Evolutionary conservation across 2,329 filamentous ascomycete genomes (phyloP).

Genomic region (Amesomyces nigricolor): DNA sequence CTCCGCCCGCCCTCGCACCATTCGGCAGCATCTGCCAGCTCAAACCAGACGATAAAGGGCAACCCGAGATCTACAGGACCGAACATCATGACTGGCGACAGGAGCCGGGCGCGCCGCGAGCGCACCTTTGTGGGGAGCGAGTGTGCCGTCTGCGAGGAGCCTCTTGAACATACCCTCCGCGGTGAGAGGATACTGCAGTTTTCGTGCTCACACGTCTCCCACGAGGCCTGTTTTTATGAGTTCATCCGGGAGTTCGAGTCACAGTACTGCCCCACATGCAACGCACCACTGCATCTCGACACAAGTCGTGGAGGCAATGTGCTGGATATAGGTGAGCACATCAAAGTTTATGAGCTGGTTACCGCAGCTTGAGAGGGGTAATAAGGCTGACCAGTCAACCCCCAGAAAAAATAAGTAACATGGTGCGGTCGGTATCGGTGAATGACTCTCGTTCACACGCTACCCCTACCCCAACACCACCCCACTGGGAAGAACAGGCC

Average conservation of each 20-base stretch:
- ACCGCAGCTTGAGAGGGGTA: not conserved
- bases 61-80: conserved; percentile 43
- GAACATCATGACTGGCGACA: conserved; percentile 66
- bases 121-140: conserved; percentile 92
- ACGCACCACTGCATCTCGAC: conserved; percentile 85
- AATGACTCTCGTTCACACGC: conserved; percentile 54
- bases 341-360: not conserved
- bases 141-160: conserved; percentile 95
- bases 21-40: conserved; percentile 35
- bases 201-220: conserved; percentile 92
- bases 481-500: conserved; percentile 57
- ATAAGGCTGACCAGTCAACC: conserved; percentile 29
- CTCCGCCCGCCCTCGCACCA: conserved; percentile 37
- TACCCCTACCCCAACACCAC: conserved; percentile 50
- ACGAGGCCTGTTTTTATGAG: conserved; percentile 98
- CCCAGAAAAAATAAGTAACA: conserved; percentile 87
- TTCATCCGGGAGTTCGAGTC: conserved; percentile 93
- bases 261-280: conserved; percentile 89
- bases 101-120: conserved; percentile 75
- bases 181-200: conserved; percentile 94
- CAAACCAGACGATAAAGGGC: conserved; percentile 34
- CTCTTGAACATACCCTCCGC: conserved; percentile 86
- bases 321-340: conserved; percentile 70
- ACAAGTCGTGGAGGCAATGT: conserved; percentile 91
- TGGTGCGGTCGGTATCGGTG: conserved; percentile 75